Conservation (phyloP, 306 rosid genomes). For the Biancaea sappan region DNA sequence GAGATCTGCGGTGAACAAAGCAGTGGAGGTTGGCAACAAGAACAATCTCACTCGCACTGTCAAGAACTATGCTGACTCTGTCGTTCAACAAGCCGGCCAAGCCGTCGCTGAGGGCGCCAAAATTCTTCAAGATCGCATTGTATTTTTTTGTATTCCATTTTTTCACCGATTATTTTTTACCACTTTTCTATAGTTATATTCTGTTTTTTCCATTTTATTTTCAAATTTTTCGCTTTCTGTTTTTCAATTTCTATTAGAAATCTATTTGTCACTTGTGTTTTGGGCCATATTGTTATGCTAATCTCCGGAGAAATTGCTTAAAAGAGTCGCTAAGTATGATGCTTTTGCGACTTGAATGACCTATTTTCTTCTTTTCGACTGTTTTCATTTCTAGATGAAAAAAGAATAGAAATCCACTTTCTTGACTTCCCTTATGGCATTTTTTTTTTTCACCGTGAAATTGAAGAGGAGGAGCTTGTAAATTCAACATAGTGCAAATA, state of each 20-base stretch:
- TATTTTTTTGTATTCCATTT: constrained; percentile 28
- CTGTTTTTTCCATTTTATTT: neutral
- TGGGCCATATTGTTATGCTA: neutral
- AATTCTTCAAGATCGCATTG: constrained; percentile 92
- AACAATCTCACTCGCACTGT: constrained; percentile 95
- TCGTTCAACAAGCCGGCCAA: constrained; percentile 97
- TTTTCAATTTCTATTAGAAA: constrained; percentile 13
- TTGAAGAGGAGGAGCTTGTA: neutral
- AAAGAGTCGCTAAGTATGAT: neutral
- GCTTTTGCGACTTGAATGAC: neutral
- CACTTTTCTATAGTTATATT: neutral
- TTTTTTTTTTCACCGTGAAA: neutral
- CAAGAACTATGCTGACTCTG: constrained; percentile 93
- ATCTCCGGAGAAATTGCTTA: constrained; percentile 23
- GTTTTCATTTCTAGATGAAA: neutral
- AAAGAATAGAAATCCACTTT: too few relatives aligned
- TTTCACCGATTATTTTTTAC: neutral
- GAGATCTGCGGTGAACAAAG: constrained; percentile 93
- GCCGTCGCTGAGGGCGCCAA: constrained; percentile 97
- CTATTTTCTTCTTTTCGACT: neutral
- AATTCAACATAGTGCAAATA: neutral
- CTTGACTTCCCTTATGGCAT: neutral
- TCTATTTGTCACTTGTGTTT: neutral
- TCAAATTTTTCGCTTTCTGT: neutral
- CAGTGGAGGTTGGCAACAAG: constrained; percentile 91